Base-by-base conservation (phyloP, 208 protist genomes). In the Leishmania arabica region DNA sequence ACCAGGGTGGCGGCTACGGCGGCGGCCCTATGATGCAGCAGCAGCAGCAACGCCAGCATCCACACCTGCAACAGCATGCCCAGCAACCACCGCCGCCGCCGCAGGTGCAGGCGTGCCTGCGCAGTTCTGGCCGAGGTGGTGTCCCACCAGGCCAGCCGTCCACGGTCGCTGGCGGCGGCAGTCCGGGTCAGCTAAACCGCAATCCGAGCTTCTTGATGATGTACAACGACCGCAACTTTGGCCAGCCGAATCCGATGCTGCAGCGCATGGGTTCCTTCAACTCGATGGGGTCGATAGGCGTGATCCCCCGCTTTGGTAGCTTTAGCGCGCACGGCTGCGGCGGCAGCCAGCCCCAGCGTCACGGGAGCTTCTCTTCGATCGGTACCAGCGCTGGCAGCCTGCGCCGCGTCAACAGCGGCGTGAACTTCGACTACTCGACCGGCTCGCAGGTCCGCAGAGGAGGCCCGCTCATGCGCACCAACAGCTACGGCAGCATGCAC, bases 381-480 rank as follows among this genome's bases (percentile, higher is more conserved):
- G 73, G 51, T 3, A 62, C 45, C 65, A 79, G 81, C 27, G 83
- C 81, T 5, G 80, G 77, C 42, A 84, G 80, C 34, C 78, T 91
- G 40, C 86, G 83, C 60, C 88, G 84, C 54, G 80, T 83, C 58
- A 83, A 82, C 79, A 89, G 88, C 75, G 83, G 85, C 31, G 1
- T 90, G 34, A 85, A 88, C 77, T 88, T 88, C 31, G 71, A 65
- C 70, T 80, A 75, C 65, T 82, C 58, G 68, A 78, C 73, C 19
- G 80, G 6, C 77, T 83, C 77, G 15, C 82, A 79, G 47, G 56
- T 66, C 71, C 54, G 71, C 73, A 47, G 74, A 24, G 72, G 74
- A 8, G 69, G 58, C 45, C 76, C 79, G 27, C 45, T 87, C 13
- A 49, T 62, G 31, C 83, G 80, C n/a, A 17, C 37, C 45, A 72